Conservation (phyloP, 2,329 filamentous ascomycete species). For the Endoconidiophora polonica region DNA sequence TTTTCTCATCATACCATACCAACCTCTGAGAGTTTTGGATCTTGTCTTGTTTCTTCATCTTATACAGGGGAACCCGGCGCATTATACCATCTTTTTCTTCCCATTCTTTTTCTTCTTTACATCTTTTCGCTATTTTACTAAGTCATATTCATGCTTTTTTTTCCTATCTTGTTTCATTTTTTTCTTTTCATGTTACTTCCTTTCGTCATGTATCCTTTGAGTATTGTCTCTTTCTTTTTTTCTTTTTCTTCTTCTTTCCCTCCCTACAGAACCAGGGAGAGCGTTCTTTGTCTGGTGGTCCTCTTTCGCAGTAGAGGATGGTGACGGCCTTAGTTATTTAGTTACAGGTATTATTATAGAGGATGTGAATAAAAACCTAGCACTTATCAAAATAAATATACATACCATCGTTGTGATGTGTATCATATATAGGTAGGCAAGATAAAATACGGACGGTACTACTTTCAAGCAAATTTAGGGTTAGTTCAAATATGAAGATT, state of each 20-base stretch:
- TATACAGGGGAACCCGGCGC: slow-evolving; percentile 9
- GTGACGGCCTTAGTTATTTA: background rate
- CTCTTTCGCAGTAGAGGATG: background rate
- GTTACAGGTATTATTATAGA: background rate
- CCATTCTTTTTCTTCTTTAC: slow-evolving; percentile 12
- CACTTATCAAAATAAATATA: too few species aligned
- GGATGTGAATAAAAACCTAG: too few species aligned
- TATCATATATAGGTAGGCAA: slow-evolving; percentile 1
- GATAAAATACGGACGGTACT: too few species aligned
- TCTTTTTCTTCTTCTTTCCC: background rate
- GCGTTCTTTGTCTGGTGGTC: too few species aligned
- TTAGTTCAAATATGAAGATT: too few species aligned
- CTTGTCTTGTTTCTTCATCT: slow-evolving; percentile 5
- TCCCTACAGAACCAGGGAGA: background rate
- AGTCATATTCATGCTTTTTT: background rate
- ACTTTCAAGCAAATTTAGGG: too few species aligned
- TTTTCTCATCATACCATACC: background rate
- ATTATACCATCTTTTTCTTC: slow-evolving; percentile 14
- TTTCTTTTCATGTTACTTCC: slow-evolving; percentile 9
- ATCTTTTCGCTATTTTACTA: background rate
- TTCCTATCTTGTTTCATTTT: slow-evolving; percentile 14
- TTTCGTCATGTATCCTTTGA: slow-evolving; percentile 12
- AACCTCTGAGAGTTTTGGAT: background rate
- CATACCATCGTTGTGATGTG: background rate
- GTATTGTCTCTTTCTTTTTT: slow-evolving; percentile 3